These are phyloP conservation scores for Haematococcus sp. DNA, from an alignment of 139 green algal species.

Conservation along the genomic window DNA sequence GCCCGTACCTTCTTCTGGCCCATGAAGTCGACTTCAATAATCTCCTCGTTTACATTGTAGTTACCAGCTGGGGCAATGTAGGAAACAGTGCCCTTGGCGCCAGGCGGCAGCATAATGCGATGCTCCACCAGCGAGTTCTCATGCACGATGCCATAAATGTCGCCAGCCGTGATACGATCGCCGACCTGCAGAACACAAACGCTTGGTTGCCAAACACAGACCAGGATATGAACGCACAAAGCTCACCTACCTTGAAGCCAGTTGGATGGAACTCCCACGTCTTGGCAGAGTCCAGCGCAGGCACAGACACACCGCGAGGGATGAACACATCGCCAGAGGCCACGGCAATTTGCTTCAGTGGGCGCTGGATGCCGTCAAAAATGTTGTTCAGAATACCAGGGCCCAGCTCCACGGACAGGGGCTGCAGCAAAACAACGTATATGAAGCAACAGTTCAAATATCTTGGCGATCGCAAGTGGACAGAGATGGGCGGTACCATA, in stretches of 20 bases:
- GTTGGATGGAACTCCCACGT: constrained; percentile 92
- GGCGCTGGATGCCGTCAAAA: constrained; percentile 99
- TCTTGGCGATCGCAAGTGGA: no score
- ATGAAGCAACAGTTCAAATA: neutral
- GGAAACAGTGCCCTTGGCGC: constrained; percentile 80
- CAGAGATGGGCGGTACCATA: no score
- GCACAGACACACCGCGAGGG: constrained; percentile 91
- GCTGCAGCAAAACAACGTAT: constrained; percentile 46
- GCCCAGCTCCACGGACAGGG: constrained; percentile 94
- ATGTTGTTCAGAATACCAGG: constrained; percentile 96
- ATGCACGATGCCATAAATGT: constrained; percentile 93
- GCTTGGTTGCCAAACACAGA: neutral
- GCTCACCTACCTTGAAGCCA: constrained; percentile 73
- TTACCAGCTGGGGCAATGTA: constrained; percentile 89
- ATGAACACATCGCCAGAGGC: constrained; percentile 90
- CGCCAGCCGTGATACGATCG: constrained; percentile 88
- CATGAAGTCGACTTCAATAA: constrained; percentile 98
- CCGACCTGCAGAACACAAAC: constrained; percentile 63
- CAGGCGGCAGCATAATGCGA: constrained; percentile 88
- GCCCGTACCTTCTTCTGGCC: constrained; percentile 78
- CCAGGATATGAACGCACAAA: no score
- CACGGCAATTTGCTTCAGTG: constrained; percentile 89
- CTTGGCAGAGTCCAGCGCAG: constrained; percentile 78
- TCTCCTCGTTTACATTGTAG: constrained; percentile 89
- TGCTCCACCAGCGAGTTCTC: constrained; percentile 97